Conservation (phyloP, 495 filamentous ascomycete species). For the Talaromyces adpressus region DNA sequence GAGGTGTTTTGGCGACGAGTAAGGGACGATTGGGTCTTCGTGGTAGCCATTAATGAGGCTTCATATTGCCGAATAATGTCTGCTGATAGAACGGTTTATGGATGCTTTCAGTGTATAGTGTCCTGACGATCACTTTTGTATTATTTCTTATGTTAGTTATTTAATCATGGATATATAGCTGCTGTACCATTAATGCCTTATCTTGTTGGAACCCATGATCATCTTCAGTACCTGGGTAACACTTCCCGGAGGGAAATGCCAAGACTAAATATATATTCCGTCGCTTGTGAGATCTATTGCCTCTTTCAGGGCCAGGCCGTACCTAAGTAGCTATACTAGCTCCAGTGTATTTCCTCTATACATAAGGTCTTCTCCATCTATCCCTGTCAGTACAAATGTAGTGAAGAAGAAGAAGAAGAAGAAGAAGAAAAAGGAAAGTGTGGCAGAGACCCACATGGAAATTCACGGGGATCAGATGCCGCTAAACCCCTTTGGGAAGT, state of each 20-base stretch:
- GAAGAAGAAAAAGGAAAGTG: background rate
- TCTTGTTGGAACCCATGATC: too few species aligned
- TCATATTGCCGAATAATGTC: background rate
- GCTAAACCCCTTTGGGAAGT: background rate
- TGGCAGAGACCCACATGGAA: background rate
- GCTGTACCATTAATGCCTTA: background rate
- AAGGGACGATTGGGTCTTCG: background rate
- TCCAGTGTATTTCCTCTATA: background rate
- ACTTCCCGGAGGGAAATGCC: background rate
- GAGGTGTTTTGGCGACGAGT: constrained; percentile 1
- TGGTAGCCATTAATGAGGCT: background rate
- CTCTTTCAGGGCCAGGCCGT: background rate
- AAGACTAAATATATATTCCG: background rate
- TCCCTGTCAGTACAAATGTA: too few species aligned
- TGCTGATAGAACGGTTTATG: background rate
- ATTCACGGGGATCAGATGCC: background rate
- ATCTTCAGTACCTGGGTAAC: too few species aligned
- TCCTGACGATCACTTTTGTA: too few species aligned
- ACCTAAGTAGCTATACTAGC: background rate
- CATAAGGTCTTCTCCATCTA: background rate
- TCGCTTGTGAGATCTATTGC: background rate
- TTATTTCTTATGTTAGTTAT: too few species aligned
- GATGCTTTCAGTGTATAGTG: background rate
- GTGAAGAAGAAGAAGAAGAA: background rate
- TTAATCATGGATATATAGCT: background rate